Evolutionary conservation across 345 rosid species (phyloP).

Genomic region (Eucalyptus sp.): DNA sequence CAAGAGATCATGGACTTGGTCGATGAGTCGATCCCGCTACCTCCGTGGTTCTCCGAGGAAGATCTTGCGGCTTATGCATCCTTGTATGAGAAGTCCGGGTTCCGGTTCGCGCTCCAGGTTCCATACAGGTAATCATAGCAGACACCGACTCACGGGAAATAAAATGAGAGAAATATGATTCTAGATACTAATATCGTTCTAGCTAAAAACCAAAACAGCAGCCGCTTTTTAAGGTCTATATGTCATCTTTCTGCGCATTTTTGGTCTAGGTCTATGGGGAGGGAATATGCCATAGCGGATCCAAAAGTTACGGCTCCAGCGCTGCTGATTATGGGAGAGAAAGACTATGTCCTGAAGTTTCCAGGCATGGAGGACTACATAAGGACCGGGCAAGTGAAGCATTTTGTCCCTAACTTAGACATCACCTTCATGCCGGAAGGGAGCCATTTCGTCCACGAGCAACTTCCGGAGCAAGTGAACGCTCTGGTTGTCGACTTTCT

Average conservation of each 20-base stretch:
- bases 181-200: background rate
- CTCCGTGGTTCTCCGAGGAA: constrained; percentile 30
- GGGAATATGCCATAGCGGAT: background rate
- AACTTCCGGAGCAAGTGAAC: constrained; percentile 17
- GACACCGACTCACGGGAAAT: background rate
- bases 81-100: constrained; percentile 34
- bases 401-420: constrained; percentile 23
- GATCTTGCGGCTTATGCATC: constrained; percentile 32
- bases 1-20: constrained; percentile 48
- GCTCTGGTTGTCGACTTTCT: constrained; percentile 15
- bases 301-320: constrained; percentile 14
- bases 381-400: constrained; percentile 8
- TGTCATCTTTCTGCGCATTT: background rate
- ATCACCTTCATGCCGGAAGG: constrained; percentile 12
- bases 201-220: background rate
- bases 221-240: background rate
- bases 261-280: background rate
- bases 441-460: constrained; percentile 25
- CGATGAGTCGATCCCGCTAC: constrained; percentile 25
- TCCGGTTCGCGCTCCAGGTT: constrained; percentile 17
- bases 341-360: constrained; percentile 13
- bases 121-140: constrained; percentile 25
- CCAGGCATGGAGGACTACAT: constrained; percentile 16
- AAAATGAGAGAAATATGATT: background rate
- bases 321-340: constrained; percentile 24